These are phyloP conservation scores for Pulveroboletus sp. DNA, from an alignment of 768 basidiomycete species.

Conservation along the genomic window DNA sequence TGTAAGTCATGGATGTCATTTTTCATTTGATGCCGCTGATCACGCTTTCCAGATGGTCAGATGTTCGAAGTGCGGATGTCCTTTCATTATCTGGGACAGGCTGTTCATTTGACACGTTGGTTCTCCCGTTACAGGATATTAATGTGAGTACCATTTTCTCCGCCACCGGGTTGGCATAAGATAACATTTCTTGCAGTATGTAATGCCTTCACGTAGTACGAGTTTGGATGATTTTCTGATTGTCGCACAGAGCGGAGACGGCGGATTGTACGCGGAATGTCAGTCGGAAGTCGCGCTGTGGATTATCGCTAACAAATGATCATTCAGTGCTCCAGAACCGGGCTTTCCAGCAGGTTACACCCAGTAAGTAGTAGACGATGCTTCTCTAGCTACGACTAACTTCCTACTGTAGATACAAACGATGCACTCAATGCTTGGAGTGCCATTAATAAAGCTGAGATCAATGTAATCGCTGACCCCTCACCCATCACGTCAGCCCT, in stretches of 20 bases:
- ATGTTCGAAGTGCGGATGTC: slow-evolving; percentile 64
- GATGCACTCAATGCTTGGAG: too few relatives aligned
- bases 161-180: neutral
- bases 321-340: slow-evolving; percentile 60
- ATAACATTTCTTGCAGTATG: slow-evolving; percentile 27
- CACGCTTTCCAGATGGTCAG: slow-evolving; percentile 38
- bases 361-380: too few relatives aligned
- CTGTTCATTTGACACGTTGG: neutral
- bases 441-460: slow-evolving; percentile 21
- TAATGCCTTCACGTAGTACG: slow-evolving; percentile 19
- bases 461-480: slow-evolving; percentile 49
- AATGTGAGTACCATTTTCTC: slow-evolving; percentile 40
- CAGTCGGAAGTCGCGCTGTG: slow-evolving; percentile 8
- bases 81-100: neutral
- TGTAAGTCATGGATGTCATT: slow-evolving; percentile 31
- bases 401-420: too few relatives aligned
- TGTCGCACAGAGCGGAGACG: slow-evolving; percentile 53
- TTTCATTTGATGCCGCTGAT: neutral
- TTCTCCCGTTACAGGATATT: slow-evolving; percentile 43
- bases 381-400: too few relatives aligned
- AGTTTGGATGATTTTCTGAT: slow-evolving; percentile 11
- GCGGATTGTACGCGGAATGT: slow-evolving; percentile 63
- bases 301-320: neutral
- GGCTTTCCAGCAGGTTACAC: slow-evolving; percentile 60
- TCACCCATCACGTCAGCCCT: slow-evolving; percentile 53